Conservation (phyloP, 495 filamentous ascomycete species). For the Aspergillus egyptiacus region DNA sequence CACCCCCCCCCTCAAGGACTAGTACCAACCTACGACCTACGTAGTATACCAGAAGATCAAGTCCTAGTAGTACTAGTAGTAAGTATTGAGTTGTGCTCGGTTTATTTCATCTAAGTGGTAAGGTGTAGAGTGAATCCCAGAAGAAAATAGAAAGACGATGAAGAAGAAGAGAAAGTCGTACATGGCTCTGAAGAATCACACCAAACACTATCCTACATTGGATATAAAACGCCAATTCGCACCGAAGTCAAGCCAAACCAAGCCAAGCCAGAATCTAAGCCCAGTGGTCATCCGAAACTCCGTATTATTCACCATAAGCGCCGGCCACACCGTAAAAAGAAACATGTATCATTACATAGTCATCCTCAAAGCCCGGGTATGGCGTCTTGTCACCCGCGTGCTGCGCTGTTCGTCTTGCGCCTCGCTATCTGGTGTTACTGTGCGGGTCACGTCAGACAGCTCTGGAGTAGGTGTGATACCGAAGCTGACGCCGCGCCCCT, state of each 20-base stretch:
- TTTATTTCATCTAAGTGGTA: no score
- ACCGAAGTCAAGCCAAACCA: neutral
- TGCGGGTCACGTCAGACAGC: constrained; percentile 30
- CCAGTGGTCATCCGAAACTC: constrained; percentile 13
- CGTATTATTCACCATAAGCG: no score
- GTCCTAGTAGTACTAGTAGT: no score
- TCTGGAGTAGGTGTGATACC: constrained; percentile 36
- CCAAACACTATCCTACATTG: no score
- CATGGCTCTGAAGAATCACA: neutral
- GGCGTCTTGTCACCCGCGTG: constrained; percentile 34
- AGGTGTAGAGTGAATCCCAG: no score
- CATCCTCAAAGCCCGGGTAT: constrained; percentile 33
- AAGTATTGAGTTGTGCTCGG: no score
- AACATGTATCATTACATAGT: constrained; percentile 31
- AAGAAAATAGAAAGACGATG: no score
- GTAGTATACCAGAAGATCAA: no score
- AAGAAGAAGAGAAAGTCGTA: no score
- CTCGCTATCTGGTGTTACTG: constrained; percentile 37
- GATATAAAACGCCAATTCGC: constrained; percentile 9
- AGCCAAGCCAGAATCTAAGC: neutral
- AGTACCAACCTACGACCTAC: no score
- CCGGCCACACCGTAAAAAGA: neutral
- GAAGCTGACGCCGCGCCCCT: constrained; percentile 37
- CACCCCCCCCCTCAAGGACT: no score
- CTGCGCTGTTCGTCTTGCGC: constrained; percentile 26